A percentile compares a stretch with the other conserved stretches of the same genome.
Conservation (phyloP, 2,329 filamentous ascomycete genomes). For the Monosporascus sp. region DNA sequence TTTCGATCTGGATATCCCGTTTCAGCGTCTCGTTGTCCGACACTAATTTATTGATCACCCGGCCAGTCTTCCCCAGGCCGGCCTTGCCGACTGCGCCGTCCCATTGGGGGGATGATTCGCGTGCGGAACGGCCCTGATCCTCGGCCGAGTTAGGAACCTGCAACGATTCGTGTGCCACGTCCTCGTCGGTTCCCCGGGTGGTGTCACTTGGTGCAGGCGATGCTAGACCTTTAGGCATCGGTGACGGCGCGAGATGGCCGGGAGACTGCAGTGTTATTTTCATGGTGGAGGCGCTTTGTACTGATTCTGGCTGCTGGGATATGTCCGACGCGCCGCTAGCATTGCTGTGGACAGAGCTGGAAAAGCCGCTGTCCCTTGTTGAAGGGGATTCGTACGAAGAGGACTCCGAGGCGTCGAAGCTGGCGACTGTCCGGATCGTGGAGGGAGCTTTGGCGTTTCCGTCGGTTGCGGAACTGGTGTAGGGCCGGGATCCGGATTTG, state of each 20-base stretch:
- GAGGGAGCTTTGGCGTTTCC: constrained; percentile 31
- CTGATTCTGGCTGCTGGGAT: constrained; percentile 27
- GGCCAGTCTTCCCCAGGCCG: constrained; percentile 66
- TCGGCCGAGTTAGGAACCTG: constrained; percentile 32
- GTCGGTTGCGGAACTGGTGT: constrained; percentile 13
- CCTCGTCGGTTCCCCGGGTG: constrained; percentile 14
- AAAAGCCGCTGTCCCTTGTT: constrained; percentile 45
- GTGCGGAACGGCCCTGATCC: constrained; percentile 23
- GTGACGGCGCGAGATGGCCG: constrained; percentile 7
- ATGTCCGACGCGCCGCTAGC: constrained; percentile 41
- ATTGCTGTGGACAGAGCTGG: constrained; percentile 52
- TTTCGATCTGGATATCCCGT: constrained; percentile 64
- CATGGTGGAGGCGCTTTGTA: constrained; percentile 26
- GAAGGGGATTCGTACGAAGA: constrained; percentile 34
- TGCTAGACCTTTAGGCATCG: constrained; percentile 8
- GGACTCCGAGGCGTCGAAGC: constrained; percentile 44
- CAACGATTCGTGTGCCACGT: constrained; percentile 18
- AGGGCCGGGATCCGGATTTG: constrained; percentile 17
- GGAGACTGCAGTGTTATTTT: constrained; percentile 24
- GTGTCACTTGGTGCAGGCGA: constrained; percentile 20
- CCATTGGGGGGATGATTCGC: constrained; percentile 40
- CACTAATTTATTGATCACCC: constrained; percentile 76
- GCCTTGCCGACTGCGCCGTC: constrained; percentile 66
- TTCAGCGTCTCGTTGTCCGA: constrained; percentile 75
- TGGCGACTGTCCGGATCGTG: constrained; percentile 54